Evolutionary conservation across 2,329 filamentous ascomycete species (phyloP), one percentile per base, ranked within the genome.

Genomic region (Pseudopithomyces maydicus): DNA sequence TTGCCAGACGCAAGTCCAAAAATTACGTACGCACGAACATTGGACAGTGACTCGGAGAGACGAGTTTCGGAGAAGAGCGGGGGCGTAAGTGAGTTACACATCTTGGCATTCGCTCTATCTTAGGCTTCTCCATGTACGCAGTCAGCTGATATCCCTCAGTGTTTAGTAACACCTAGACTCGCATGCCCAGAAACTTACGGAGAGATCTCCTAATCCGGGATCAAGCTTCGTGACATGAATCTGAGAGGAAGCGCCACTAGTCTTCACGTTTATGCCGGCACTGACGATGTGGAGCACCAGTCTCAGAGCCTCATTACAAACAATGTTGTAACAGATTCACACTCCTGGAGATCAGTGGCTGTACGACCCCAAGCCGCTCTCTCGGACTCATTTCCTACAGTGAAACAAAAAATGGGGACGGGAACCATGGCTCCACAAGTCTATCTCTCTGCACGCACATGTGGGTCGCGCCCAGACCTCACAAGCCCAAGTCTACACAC

Each of bases 231-330:
- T 14, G 23, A 29, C 23, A 19, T 29, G 43, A 45, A 17, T 42
- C 39, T 20, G 17, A 36, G 44, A 4, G 22, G 8, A 36, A 32
- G 35, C 44, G 29, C 44, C 29, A 47, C 44, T 36, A 32, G 26
- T 36, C 35, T 8, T 29, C 4, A 29, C 5, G 5, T 29, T 29
- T 8, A 29, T 29, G 26, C 26, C 26, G 44, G 44, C 44, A 14
- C n/a, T 47, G 46, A 12, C 46, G 33, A 38, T 38, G 46, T 38
- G 46, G 46, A 35, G 36, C 45, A n/a, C 23, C 45, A 15, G n/a
- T 11, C 42, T 10, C 6, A 20, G 29, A 47, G 17, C 44, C 29
- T 36, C n/a, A 32, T 47, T 19, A 29, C 26, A 29, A 29, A 20
- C 7, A 6, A 26, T 7, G 2, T 20, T 47, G n/a, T 12, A 20